Conservation (phyloP, 1,139 yeast genomes). For the Pichia sp. region DNA sequence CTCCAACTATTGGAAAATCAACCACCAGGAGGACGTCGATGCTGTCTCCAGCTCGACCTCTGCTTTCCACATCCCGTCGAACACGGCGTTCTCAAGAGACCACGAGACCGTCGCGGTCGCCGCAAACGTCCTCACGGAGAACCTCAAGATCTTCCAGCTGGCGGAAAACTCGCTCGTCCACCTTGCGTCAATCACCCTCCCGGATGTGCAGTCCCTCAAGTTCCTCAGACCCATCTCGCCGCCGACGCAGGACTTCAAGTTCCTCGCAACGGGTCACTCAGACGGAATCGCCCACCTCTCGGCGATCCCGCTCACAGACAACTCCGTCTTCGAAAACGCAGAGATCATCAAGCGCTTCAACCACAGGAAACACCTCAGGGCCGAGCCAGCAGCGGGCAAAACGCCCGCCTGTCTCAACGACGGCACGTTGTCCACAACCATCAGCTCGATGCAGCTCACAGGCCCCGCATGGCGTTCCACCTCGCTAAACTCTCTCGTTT, state of each 20-base stretch:
- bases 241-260: slow-evolving; percentile 26
- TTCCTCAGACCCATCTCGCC: slow-evolving; percentile 12
- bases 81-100: slow-evolving; percentile 54
- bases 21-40: slow-evolving; percentile 15
- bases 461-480: slow-evolving; percentile 40
- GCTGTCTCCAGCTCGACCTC: background rate
- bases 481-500: slow-evolving; percentile 42
- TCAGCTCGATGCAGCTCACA: slow-evolving; percentile 37
- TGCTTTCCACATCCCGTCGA: slow-evolving; percentile 23
- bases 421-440: slow-evolving; percentile 28
- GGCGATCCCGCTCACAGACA: slow-evolving; percentile 45
- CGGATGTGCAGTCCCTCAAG: slow-evolving; percentile 54
- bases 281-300: slow-evolving; percentile 67
- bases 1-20: slow-evolving; percentile 57
- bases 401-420: slow-evolving; percentile 22
- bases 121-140: slow-evolving; percentile 53
- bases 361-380: slow-evolving; percentile 55
- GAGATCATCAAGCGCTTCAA: slow-evolving; percentile 71
- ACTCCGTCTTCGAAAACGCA: slow-evolving; percentile 44
- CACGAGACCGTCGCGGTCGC: slow-evolving; percentile 50
- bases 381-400: background rate
- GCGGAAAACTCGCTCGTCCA: slow-evolving; percentile 48
- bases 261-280: slow-evolving; percentile 63
- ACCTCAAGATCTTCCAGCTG: slow-evolving; percentile 57
- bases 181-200: slow-evolving; percentile 68